Conservation (phyloP, 1,284 basidiomycete species). For the Mycena sp. region DNA sequence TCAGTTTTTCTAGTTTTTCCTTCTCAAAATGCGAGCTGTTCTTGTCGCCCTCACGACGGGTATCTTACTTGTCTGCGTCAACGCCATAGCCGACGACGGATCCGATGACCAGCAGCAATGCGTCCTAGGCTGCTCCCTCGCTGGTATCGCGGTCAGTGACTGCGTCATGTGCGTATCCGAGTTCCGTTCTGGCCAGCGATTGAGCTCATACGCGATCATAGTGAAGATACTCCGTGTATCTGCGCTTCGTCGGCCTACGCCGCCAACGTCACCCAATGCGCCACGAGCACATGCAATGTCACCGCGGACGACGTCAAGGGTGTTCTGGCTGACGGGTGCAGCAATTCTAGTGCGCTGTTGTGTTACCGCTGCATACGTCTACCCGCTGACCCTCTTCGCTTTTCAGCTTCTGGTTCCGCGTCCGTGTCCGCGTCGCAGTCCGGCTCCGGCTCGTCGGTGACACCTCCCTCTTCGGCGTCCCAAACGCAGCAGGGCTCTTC, state of each 20-base stretch:
- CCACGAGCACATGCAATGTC: not conserved
- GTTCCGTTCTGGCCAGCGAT: not conserved
- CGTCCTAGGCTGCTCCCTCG: not conserved
- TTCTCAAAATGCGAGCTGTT: not conserved
- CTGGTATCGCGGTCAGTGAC: not conserved
- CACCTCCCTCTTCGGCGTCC: too few species aligned
- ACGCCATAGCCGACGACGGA: not conserved
- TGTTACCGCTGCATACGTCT: too few species aligned
- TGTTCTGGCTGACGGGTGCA: not conserved
- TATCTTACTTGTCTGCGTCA: not conserved
- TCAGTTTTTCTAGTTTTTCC: too few species aligned
- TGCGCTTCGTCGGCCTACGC: constrained; percentile 8
- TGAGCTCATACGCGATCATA: too few species aligned
- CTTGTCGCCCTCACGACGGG: not conserved
- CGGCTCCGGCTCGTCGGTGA: too few species aligned
- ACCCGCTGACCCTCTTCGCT: too few species aligned
- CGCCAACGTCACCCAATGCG: constrained; percentile 3
- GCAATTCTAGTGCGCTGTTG: not conserved
- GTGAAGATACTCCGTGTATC: not conserved
- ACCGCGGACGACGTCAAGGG: not conserved
- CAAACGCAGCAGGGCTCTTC: too few species aligned
- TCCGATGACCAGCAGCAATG: not conserved
- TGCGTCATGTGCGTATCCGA: not conserved
- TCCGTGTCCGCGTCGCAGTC: too few species aligned
- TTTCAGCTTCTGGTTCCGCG: too few species aligned